Conservation (phyloP, 495 filamentous ascomycete species). For the Hypomontagnella monticulosa region DNA sequence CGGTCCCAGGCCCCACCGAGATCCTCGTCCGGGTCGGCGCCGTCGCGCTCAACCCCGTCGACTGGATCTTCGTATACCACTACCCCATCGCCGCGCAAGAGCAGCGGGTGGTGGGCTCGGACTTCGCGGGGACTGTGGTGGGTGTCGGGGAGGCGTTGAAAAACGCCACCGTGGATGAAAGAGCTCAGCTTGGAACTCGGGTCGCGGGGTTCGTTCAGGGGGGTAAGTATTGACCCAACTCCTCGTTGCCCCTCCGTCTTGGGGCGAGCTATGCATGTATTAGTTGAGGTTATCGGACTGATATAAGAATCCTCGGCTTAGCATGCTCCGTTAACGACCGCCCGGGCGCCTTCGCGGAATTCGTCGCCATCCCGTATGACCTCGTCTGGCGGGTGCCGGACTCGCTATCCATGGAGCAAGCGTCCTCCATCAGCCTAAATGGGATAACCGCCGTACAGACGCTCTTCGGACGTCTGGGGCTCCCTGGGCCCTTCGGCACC, state of each 20-base stretch:
- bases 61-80: conserved; percentile 47
- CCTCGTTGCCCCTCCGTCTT: no score
- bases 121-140: conserved; percentile 57
- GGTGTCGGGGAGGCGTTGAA: conserved; percentile 17
- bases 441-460: conserved; percentile 48
- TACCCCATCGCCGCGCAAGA: conserved; percentile 44
- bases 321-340: conserved; percentile 50
- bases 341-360: conserved; percentile 57
- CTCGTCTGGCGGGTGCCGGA: conserved; percentile 51
- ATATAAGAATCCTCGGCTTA: not conserved
- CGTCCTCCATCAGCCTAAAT: conserved; percentile 48
- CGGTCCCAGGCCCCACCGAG: conserved; percentile 39
- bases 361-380: conserved; percentile 43
- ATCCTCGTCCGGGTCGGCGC: conserved; percentile 56
- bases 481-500: conserved; percentile 45
- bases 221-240: no score
- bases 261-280: no score
- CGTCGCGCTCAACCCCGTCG: conserved; percentile 56
- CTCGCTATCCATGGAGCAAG: conserved; percentile 40
- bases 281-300: no score
- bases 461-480: conserved; percentile 47
- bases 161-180: not conserved
- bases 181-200: not conserved
- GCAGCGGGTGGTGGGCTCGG: conserved; percentile 51
- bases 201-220: conserved; percentile 22